Percentiles rank a stretch among this genome's conserved stretches.
Conservation (phyloP, 225 moss, liverwort and hornwort genomes). For the Bryum argenteum region DNA sequence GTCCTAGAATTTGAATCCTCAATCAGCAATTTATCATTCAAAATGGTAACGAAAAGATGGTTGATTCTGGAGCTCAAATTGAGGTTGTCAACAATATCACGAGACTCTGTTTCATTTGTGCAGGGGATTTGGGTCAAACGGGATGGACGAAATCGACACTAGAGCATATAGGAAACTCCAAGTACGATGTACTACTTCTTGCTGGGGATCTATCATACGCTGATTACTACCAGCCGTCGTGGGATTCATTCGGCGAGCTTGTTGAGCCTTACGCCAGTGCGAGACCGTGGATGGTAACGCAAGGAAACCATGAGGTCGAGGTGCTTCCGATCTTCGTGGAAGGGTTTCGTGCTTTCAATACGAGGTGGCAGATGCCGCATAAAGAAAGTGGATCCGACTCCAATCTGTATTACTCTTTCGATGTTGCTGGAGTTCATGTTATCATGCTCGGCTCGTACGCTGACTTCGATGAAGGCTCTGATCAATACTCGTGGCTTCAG, state of each 20-base stretch:
- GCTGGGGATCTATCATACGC: constrained; percentile 90
- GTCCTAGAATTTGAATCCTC: not conserved
- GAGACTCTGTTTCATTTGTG: not conserved
- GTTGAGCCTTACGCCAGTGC: constrained; percentile 73
- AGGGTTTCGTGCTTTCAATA: constrained; percentile 74
- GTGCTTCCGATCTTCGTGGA: constrained; percentile 60
- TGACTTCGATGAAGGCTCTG: constrained; percentile 54
- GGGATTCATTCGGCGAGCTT: constrained; percentile 89
- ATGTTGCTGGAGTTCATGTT: constrained; percentile 86
- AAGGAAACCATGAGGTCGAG: constrained; percentile 93
- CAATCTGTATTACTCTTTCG: constrained; percentile 88
- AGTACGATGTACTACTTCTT: constrained; percentile 68
- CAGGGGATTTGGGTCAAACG: constrained; percentile 90
- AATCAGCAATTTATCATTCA: no score
- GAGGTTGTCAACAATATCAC: not conserved
- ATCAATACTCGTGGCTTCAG: constrained; percentile 76
- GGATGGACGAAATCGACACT: constrained; percentile 79
- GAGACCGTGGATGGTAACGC: constrained; percentile 88
- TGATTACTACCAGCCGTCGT: constrained; percentile 86
- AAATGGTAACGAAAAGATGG: no score
- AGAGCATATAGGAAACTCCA: constrained; percentile 56
- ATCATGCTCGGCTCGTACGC: constrained; percentile 88
- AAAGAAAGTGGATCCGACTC: constrained; percentile 76
- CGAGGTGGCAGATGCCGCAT: constrained; percentile 88
- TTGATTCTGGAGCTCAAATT: no score